These are phyloP conservation scores for Trichoderma endophyticum DNA, from an alignment of 2,329 filamentous ascomycete species.

Conservation along the genomic window DNA sequence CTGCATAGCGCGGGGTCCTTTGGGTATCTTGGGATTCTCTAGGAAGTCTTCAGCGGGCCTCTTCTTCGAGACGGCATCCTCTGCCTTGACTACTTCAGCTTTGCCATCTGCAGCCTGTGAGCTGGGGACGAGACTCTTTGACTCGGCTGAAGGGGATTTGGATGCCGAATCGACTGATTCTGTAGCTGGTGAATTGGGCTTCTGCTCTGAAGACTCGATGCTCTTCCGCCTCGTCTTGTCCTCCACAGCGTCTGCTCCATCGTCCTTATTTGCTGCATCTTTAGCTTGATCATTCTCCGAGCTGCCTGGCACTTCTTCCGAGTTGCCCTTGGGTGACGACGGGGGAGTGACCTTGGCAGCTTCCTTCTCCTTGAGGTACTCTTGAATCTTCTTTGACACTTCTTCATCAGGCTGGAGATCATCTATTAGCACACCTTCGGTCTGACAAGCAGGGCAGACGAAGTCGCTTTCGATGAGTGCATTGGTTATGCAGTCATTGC, in stretches of 20 bases:
- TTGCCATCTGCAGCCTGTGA: conserved; percentile 38
- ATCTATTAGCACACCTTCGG: conserved; percentile 89
- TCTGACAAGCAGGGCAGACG: conserved; percentile 86
- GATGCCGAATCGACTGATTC: conserved; percentile 21
- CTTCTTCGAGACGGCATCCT: conserved; percentile 61
- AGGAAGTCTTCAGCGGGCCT: conserved; percentile 72
- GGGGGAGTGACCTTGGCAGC: conserved; percentile 41
- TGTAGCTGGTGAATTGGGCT: conserved; percentile 36
- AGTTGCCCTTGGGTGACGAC: conserved; percentile 31
- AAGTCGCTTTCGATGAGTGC: conserved; percentile 98
- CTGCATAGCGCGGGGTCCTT: conserved; percentile 64
- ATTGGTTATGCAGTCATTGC: conserved; percentile 99
- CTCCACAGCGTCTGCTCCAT: conserved; percentile 33
- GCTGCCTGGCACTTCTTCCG: conserved; percentile 11
- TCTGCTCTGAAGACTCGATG: conserved; percentile 27
- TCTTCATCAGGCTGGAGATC: conserved; percentile 83
- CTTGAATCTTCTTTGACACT: conserved; percentile 71
- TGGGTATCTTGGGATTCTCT: conserved; percentile 63
- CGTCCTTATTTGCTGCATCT: conserved; percentile 38
- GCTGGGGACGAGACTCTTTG: conserved; percentile 31
- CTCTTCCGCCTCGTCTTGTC: conserved; percentile 22
- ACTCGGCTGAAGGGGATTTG: conserved; percentile 31
- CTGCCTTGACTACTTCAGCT: conserved; percentile 29
- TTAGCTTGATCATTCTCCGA: conserved; percentile 36
- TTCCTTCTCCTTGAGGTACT: conserved; percentile 62